Evolutionary conservation across 2,329 filamentous ascomycete genomes (phyloP), one percentile per base, ranked within the genome.

Genomic region (Pezicula rhizophila): DNA sequence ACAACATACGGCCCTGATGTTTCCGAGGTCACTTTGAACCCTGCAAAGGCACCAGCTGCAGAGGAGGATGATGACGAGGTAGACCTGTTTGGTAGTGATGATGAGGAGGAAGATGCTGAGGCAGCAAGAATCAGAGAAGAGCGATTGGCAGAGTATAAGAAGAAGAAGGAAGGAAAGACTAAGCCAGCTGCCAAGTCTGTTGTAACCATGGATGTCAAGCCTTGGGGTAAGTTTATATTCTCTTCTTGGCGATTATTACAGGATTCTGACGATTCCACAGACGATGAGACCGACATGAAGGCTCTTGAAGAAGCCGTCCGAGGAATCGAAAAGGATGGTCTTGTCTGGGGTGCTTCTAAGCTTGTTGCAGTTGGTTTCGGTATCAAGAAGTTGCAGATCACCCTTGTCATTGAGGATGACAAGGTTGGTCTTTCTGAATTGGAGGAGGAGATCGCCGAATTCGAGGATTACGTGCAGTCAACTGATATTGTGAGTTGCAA

Each of bases 331-430:
- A 83, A 87, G 79, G 92, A 97, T 44, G 93, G 93, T 75, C 88
- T 99, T 55, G 84, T 95, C 57, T 99, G 93, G 93, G 92, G 92
- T 83, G 83, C 78, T 58, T 91, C 87, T 70, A 88, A 93, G 79
- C 78, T 96, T 58, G 85, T 95, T 46, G 71, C 91, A 59, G 85
- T 99, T 64, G 92, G 91, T 66, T 99, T 89, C 80, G 93, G 93
- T 79, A 95, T 99, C 79, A 93, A 88, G 81, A 97, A 97, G 83
- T 84, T 99, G 57, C 92, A 97, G 82, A 95, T 99, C 79, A 97
- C 89, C 85, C 74, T 97, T 62, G 90, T 97, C 63, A 77, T 97
- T 58, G 93, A 97, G 79, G 93, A 99, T 70, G 92, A 97, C 60
- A 96, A 96, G 82, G 72, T 99, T 68, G 91, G 88, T 60, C 70